Conservation (phyloP, 768 basidiomycete genomes). For the Chiua virens region DNA sequence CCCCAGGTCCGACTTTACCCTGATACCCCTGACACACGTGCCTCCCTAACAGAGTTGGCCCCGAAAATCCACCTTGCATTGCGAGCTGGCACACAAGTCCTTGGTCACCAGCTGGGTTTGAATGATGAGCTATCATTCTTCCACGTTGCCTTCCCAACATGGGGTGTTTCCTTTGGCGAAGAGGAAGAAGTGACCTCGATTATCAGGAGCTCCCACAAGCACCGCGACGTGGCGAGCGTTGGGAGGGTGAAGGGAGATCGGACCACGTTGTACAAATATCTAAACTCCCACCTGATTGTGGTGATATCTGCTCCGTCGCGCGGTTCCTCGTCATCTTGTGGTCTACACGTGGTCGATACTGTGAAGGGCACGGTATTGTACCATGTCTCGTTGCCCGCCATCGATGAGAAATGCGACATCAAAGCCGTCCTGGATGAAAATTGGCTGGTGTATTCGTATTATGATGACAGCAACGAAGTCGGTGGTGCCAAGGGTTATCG, state of each 20-base stretch:
- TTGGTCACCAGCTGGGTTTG: constrained; percentile 55
- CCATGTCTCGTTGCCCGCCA: constrained; percentile 52
- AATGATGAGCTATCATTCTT: constrained; percentile 43
- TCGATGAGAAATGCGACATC: constrained; percentile 55
- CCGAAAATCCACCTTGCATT: constrained; percentile 58
- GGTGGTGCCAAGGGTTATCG: constrained; percentile 64
- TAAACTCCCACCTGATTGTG: constrained; percentile 78
- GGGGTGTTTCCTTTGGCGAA: constrained; percentile 58
- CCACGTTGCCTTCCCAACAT: constrained; percentile 59
- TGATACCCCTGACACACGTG: constrained; percentile 45
- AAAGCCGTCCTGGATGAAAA: constrained; percentile 78
- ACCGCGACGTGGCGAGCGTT: constrained; percentile 64
- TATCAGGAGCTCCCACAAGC: constrained; percentile 41
- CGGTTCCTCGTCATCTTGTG: constrained; percentile 40
- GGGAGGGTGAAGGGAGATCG: constrained; percentile 88
- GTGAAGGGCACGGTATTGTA: constrained; percentile 79
- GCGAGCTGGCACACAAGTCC: constrained; percentile 47
- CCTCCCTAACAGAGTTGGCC: constrained; percentile 44
- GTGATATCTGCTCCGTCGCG: constrained; percentile 52
- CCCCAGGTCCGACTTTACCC: constrained; percentile 67
- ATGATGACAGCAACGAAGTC: constrained; percentile 53
- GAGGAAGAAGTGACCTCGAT: constrained; percentile 59
- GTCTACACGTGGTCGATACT: constrained; percentile 76
- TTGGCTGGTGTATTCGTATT: constrained; percentile 91
- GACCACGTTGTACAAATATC: constrained; percentile 90